Conservation (phyloP, 495 filamentous ascomycete genomes). For the Xylaria palmicola region DNA sequence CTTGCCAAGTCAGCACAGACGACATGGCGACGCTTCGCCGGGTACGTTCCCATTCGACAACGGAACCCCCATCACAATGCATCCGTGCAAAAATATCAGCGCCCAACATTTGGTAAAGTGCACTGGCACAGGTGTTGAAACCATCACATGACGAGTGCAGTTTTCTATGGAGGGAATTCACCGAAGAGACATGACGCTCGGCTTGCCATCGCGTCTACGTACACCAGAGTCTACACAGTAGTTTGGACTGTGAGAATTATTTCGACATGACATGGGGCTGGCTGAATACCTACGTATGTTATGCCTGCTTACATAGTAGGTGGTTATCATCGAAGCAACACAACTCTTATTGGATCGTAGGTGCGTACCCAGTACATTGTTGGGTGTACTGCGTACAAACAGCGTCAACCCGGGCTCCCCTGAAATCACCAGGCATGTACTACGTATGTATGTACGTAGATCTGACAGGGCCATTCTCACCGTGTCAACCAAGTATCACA, state of each 20-base stretch:
- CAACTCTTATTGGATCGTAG: background rate
- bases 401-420: conserved; percentile 2
- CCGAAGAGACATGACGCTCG: background rate
- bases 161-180: background rate
- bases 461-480: background rate
- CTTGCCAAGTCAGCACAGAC: conserved; percentile 14
- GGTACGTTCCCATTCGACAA: conserved; percentile 18
- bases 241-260: too few relatives aligned
- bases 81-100: conserved; percentile 6
- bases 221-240: too few relatives aligned
- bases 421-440: background rate
- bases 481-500: conserved; percentile 5
- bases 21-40: conserved; percentile 10
- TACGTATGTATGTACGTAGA: too few relatives aligned
- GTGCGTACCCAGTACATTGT: background rate
- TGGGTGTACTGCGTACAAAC: background rate
- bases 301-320: background rate
- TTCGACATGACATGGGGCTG: background rate
- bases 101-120: conserved; percentile 9
- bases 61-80: conserved; percentile 6
- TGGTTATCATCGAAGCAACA: background rate
- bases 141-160: conserved; percentile 8
- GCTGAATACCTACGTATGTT: too few relatives aligned
- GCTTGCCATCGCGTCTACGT: too few relatives aligned
- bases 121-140: background rate